Percentiles rank a stretch among this genome's conserved stretches.
Conservation (phyloP, 1,284 basidiomycete species). For the Trichosporon sp. region DNA sequence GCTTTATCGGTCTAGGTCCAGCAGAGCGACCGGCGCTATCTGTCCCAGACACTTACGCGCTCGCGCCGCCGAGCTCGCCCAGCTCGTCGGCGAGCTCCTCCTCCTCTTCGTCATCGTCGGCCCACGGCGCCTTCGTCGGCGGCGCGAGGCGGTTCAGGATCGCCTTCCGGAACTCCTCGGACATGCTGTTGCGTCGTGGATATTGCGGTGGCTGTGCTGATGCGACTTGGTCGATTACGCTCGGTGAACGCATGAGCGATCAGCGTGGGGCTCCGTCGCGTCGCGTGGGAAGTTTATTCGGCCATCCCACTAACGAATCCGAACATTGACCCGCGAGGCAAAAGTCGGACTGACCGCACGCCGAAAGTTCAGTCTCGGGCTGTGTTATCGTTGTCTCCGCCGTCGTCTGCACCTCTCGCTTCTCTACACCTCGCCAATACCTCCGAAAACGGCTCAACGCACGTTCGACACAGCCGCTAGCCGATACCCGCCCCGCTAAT, state of each 20-base stretch:
- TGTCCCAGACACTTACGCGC: conserved; percentile 19
- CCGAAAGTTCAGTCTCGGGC: neutral
- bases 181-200: conserved; percentile 29
- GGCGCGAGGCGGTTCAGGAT: conserved; percentile 43
- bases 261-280: neutral
- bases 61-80: conserved; percentile 56
- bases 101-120: conserved; percentile 52
- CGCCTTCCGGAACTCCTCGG: conserved; percentile 44
- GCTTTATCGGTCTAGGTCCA: too few species aligned
- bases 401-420: neutral
- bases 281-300: neutral
- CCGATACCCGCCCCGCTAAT: neutral
- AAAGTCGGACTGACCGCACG: conserved; percentile 2
- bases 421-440: neutral
- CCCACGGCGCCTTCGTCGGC: conserved; percentile 46
- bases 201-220: neutral
- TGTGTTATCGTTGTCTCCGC: neutral
- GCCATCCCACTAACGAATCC: neutral
- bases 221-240: neutral
- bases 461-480: neutral
- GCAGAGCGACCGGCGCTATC: too few species aligned
- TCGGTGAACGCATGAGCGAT: neutral
- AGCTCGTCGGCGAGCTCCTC: conserved; percentile 61
- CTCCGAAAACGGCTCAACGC: neutral
- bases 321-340: neutral